These are phyloP conservation scores for Irpex lacteus DNA, from an alignment of 1,284 basidiomycete genomes.

Conservation along the genomic window DNA sequence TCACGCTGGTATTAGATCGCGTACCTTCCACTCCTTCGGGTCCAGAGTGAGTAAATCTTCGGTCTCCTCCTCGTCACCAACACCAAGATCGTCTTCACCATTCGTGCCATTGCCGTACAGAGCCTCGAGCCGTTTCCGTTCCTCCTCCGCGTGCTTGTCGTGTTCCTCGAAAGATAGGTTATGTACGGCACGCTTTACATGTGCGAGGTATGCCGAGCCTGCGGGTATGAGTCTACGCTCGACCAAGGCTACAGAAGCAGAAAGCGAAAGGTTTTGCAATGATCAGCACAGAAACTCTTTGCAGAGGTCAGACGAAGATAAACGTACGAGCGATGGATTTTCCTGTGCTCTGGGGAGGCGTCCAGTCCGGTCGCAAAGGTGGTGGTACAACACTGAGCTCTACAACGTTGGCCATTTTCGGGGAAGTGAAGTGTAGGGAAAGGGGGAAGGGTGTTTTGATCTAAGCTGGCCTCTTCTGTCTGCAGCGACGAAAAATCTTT, in stretches of 20 bases:
- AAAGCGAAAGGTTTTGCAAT: background rate
- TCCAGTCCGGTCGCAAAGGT: constrained; percentile 30
- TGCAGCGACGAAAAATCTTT: constrained; percentile 2
- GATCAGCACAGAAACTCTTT: too few species aligned
- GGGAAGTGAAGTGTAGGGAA: constrained; percentile 6
- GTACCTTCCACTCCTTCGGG: constrained; percentile 97
- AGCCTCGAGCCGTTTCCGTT: constrained; percentile 47
- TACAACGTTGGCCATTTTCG: constrained; percentile 31
- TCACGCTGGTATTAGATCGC: background rate
- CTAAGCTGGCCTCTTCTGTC: background rate
- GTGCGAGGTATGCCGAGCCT: constrained; percentile 81
- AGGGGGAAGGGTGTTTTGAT: background rate
- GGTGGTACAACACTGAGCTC: constrained; percentile 31
- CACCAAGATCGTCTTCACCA: constrained; percentile 84
- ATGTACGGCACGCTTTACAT: constrained; percentile 73
- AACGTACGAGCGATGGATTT: constrained; percentile 34
- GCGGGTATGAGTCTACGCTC: constrained; percentile 67
- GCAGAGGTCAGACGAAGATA: too few species aligned
- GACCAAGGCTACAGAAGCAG: constrained; percentile 30
- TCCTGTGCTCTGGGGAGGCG: constrained; percentile 23
- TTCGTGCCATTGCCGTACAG: constrained; percentile 53
- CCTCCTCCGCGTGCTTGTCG: constrained; percentile 63
- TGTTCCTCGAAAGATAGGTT: constrained; percentile 80
- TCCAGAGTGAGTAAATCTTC: constrained; percentile 74
- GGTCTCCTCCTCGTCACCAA: constrained; percentile 90